Evolutionary conservation across 129 eudicot genomes (phyloP).

Genomic region (Chrysanthemum seticuspe): DNA sequence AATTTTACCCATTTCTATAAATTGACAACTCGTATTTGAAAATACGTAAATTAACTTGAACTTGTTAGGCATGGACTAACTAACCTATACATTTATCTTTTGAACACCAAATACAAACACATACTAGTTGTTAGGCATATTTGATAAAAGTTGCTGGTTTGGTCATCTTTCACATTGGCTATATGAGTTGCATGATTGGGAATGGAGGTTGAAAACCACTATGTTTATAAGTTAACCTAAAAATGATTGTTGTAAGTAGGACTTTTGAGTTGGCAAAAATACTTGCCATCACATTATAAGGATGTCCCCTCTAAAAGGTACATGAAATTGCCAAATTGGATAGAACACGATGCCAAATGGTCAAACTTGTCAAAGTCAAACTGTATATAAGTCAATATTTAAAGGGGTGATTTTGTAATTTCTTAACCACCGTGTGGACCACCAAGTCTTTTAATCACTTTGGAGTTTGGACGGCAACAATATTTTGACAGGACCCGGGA

Average conservation of each 20-base stretch:
- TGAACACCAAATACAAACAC: neutral
- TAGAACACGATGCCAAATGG: slow-evolving; percentile 9
- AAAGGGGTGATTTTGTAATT: slow-evolving; percentile 6
- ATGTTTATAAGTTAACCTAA: neutral
- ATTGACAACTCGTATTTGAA: no score
- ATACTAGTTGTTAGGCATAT: no score
- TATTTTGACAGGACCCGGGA: neutral
- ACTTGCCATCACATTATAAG: slow-evolving; percentile 20
- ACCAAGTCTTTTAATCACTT: slow-evolving; percentile 2
- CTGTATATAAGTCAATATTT: slow-evolving; percentile 1
- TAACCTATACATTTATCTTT: no score
- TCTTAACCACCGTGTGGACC: slow-evolving; percentile 15
- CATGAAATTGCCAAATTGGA: neutral
- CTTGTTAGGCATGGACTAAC: no score
- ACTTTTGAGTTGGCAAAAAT: slow-evolving; percentile 7
- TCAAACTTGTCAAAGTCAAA: slow-evolving; percentile 18
- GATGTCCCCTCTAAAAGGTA: neutral
- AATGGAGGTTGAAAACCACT: neutral
- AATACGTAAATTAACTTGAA: no score
- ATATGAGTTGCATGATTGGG: neutral
- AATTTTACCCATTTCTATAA: neutral
- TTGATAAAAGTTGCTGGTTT: neutral
- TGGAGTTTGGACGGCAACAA: slow-evolving; percentile 30
- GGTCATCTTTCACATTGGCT: neutral
- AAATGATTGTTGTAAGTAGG: neutral